Evolutionary conservation across 2,329 filamentous ascomycete species (phyloP).

Genomic region (Pseudogymnoascus sp.): DNA sequence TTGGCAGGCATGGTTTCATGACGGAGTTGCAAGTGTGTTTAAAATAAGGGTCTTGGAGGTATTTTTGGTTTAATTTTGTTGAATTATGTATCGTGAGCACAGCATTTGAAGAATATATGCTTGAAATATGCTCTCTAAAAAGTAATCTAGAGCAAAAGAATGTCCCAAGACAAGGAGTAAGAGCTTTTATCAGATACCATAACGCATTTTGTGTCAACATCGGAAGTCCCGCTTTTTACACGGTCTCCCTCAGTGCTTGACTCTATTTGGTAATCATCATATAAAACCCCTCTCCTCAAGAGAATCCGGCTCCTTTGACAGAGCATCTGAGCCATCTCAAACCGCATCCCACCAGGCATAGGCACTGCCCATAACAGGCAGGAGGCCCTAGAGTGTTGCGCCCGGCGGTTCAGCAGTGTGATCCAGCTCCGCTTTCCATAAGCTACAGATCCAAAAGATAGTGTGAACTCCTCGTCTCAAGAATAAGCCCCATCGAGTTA

Average conservation of each 20-base stretch:
- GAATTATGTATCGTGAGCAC: background rate
- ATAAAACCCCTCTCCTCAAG: constrained; percentile 20
- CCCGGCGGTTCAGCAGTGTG: background rate
- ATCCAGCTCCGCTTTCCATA: constrained; percentile 43
- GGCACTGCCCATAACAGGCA: constrained; percentile 24
- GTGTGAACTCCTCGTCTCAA: constrained; percentile 80
- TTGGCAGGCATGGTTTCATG: constrained; percentile 6
- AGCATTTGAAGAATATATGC: background rate
- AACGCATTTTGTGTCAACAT: constrained; percentile 6
- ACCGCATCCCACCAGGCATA: constrained; percentile 20
- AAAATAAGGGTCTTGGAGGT: constrained; percentile 1
- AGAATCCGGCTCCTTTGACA: constrained; percentile 62
- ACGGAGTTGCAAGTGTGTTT: constrained; percentile 2
- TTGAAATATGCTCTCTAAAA: background rate
- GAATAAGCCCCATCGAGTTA: constrained; percentile 99
- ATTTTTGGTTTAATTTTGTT: background rate
- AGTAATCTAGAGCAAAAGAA: background rate
- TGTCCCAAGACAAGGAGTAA: constrained; percentile 5
- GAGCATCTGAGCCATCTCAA: constrained; percentile 42
- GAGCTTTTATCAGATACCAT: constrained; percentile 10
- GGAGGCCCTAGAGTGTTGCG: constrained; percentile 23
- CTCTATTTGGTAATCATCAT: constrained; percentile 66
- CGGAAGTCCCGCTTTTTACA: constrained; percentile 14
- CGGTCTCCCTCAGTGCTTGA: constrained; percentile 55
- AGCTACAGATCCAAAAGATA: constrained; percentile 44